These are phyloP conservation scores for Aspergillus bridgeri DNA, from an alignment of 495 filamentous ascomycete genomes.

Conservation along the genomic window DNA sequence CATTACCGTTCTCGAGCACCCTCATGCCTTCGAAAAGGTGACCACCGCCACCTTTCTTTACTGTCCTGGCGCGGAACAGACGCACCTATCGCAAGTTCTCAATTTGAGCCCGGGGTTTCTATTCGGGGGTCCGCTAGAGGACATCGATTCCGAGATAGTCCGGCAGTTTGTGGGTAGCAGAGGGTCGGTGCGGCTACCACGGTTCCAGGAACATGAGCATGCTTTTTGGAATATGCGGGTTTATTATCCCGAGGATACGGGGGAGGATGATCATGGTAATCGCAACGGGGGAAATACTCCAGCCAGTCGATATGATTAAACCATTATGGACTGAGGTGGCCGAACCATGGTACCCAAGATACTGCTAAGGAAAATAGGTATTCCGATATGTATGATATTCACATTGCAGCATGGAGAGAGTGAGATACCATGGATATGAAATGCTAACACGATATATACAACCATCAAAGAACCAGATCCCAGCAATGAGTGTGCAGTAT, in stretches of 20 bases:
- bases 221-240: slow-evolving; percentile 45
- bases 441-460: slow-evolving; percentile 10
- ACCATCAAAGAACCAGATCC: neutral
- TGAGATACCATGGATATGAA: neutral
- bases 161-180: slow-evolving; percentile 20
- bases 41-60: slow-evolving; percentile 56
- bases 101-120: slow-evolving; percentile 27
- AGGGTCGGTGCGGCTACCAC: slow-evolving; percentile 27
- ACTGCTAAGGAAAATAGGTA: neutral
- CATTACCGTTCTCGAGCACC: slow-evolving; percentile 54
- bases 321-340: neutral
- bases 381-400: neutral
- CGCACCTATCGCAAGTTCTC: slow-evolving; percentile 37
- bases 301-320: neutral
- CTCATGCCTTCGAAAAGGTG: slow-evolving; percentile 53
- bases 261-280: neutral
- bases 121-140: slow-evolving; percentile 37
- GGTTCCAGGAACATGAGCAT: slow-evolving; percentile 36
- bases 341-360: neutral
- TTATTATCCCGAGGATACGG: slow-evolving; percentile 24
- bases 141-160: slow-evolving; percentile 27
- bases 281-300: neutral
- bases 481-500: slow-evolving; percentile 1
- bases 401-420: neutral
- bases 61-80: slow-evolving; percentile 48